Base-by-base conservation (phyloP, 305 asterid species). In the Ilex paraguariensis region DNA sequence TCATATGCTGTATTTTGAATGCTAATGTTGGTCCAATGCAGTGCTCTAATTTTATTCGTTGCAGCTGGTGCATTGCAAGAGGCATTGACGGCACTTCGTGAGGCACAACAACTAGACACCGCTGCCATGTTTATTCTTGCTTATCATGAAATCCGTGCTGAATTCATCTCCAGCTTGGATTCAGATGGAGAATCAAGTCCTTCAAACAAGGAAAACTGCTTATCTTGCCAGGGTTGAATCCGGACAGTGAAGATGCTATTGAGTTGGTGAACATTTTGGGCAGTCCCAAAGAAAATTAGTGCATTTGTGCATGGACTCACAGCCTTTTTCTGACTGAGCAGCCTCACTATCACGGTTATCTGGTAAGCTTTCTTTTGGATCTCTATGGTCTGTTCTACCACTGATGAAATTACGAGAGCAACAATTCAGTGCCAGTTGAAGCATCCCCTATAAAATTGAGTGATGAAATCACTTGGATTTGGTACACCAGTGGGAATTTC, bases 41-140 rank as follows among this genome's bases (percentile, higher is more conserved):
- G 97, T 93, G 97, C 97, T 33, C 70, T 94, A 73, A 87, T 90
- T 75, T 77, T 90, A 81, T 94, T 82, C 60, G 92, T 91, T 3
- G 96, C 99, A 40, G 97, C 97, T 21, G 99, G 99, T 67, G 88
- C 95, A 62, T 64, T 93, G 76, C 97, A 85, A 65, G 96, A 93
- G 82, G 99, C 97, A 39, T 79, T 90, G 69, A 86, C 95, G 51
- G 95, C 95, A 33, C 95, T 93, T 36, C 87, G 99, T 7, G 89
- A 77, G 66, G 95, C 96, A 39, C 97, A 86, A 67, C 88, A 80
- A 54, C 95, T 96, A 1, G 99, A 93, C 74, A 88, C 97, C 7
- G 99, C 97, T 62, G 96, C 99, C 60, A 86, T 93, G 97, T 93
- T 87, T 71, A 75, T 93, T 61, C 82, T 80, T 51, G 91, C 82